These are phyloP conservation scores for Tilletia caries DNA, from an alignment of 1,284 basidiomycete species.

Conservation along the genomic window DNA sequence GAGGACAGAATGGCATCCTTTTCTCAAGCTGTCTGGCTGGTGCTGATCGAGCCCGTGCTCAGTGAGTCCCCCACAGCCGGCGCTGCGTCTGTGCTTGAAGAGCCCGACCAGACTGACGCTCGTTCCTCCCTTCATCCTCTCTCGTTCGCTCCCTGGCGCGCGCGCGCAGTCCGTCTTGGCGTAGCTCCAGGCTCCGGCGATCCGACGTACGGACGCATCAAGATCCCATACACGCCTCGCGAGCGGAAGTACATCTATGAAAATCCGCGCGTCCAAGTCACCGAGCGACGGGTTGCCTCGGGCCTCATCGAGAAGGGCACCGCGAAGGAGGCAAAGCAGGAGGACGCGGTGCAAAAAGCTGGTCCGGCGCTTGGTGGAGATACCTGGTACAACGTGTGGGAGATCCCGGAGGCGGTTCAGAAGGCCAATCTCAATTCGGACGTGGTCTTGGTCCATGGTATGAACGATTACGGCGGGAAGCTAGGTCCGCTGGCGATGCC, in stretches of 20 bases:
- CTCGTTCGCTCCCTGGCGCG: neutral
- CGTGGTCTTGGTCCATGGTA: conserved; percentile 46
- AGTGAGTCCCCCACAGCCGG: neutral
- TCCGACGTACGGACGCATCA: conserved; percentile 44
- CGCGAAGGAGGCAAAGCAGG: neutral
- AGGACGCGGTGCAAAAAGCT: neutral
- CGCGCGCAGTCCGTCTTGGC: neutral
- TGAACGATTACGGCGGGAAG: conserved; percentile 28
- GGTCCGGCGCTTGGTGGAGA: neutral
- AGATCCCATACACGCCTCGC: conserved; percentile 31
- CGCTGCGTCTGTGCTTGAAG: no score
- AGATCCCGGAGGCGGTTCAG: conserved; percentile 27
- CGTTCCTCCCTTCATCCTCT: no score
- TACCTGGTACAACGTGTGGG: conserved; percentile 42
- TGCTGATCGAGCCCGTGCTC: neutral
- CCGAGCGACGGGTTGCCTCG: conserved; percentile 5
- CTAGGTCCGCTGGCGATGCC: conserved; percentile 56
- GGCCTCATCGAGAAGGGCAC: conserved; percentile 1
- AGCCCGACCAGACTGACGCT: no score
- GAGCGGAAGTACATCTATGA: conserved; percentile 47
- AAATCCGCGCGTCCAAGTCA: conserved; percentile 39
- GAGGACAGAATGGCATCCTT: neutral
- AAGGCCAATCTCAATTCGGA: conserved; percentile 36
- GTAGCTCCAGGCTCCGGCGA: conserved; percentile 35
- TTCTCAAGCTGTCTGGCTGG: neutral